Evolutionary conservation across 768 basidiomycete genomes (phyloP), one percentile per base, ranked within the genome.

Genomic region (Leccinum longicurvipes): DNA sequence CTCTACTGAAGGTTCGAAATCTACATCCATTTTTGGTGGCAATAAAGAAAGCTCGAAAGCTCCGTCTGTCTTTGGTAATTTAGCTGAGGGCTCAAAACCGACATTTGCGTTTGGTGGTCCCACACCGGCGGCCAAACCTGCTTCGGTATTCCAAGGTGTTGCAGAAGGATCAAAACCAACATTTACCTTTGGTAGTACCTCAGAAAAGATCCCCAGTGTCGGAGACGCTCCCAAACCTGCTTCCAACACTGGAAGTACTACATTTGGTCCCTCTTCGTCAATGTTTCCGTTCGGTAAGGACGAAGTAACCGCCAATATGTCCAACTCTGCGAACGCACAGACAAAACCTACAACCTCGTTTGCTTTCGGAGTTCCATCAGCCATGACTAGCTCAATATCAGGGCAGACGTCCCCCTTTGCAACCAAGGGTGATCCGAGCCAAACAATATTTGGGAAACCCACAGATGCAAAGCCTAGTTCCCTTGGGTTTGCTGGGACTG

Each of bases 401-500:
- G 53, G 58, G n/a, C 64, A 66, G 42, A 27, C 50, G 6, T 52
- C 48, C 9, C 11, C 47, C 6, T 48, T 55, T 21, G 34, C 54
- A 4, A 31, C 51, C 7, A 53, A 36, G 15, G 49, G 51, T 24
- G 50, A 58, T 29, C 54, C 60, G 19, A 53, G 34, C 12, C 58
- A 59, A 14, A 24, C 56, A 27, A 1, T 49, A 25, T 57, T 67
- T 45, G 53, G 56, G 27, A 71, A 60, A 28, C 58, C 63, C 10
- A 12, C 58, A n/a, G 60, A 60, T 31, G n/a, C 53, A 12, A 58
- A 63, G 5, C 58, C 71, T 2, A 69, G 64, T 56, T 60, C 70
- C 10, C 72, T 76, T 59, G 72, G 72, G 27, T 75, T 76, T 54
- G 12, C 14, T 57, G 69, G 70, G 45, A 41, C 61, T 19, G 58